phyloP scores from a whole-genome alignment of 2,329 filamentous ascomycete species.

The Lizonia empirigonia region DNA sequence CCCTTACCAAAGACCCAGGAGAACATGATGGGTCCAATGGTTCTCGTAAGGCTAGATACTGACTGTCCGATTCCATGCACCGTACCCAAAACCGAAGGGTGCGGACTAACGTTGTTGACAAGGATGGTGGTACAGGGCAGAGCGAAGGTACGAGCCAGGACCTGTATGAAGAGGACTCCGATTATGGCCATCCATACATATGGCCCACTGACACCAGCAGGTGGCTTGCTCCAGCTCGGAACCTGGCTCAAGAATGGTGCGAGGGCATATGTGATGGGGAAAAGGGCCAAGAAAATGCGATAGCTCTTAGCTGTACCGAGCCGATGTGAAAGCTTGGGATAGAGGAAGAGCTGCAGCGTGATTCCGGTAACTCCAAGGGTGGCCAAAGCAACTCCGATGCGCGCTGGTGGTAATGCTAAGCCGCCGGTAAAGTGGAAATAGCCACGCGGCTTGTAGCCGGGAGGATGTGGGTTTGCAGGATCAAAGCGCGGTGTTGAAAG shows the following conservation, averaged over 20 bases:
- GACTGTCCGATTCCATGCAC: conserved; percentile 66
- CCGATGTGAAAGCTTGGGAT: conserved; percentile 50
- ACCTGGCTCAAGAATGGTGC: conserved; percentile 53
- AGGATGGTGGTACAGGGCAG: conserved; percentile 64
- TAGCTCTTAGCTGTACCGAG: conserved; percentile 52
- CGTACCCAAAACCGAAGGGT: conserved; percentile 60
- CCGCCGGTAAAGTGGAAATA: conserved; percentile 57
- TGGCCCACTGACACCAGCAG: conserved; percentile 48
- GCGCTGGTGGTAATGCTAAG: conserved; percentile 54
- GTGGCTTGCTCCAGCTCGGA: conserved; percentile 48
- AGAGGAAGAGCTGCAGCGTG: conserved; percentile 53
- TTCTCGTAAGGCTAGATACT: conserved; percentile 63
- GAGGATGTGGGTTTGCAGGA: conserved; percentile 40
- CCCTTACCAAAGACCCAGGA: conserved; percentile 66
- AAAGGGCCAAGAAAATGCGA: conserved; percentile 50
- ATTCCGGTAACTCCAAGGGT: conserved; percentile 57
- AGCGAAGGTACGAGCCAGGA: conserved; percentile 56
- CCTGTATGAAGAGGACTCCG: conserved; percentile 51
- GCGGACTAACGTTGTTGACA: conserved; percentile 56
- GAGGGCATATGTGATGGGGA: conserved; percentile 53
- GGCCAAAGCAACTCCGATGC: conserved; percentile 55
- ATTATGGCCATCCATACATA: conserved; percentile 53
- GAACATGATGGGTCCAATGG: conserved; percentile 65
- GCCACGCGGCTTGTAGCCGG: conserved; percentile 43
- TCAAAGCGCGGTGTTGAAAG: conserved; percentile 54